phyloP scores from a whole-genome alignment of 2,329 filamentous ascomycete species.

The Fusarium sp. region DNA sequence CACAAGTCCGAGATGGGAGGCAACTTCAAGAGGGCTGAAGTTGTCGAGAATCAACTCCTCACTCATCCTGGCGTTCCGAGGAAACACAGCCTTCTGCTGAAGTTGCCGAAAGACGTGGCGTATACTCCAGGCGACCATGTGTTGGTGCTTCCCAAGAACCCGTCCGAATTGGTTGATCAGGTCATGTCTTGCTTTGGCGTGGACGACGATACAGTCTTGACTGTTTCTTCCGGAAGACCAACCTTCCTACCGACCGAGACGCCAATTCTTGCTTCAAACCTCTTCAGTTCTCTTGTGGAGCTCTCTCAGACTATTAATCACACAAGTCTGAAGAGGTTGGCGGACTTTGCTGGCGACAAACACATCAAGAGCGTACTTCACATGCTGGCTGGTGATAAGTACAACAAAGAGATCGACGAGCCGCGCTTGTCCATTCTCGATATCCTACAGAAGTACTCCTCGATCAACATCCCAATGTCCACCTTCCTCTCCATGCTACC shows the following conservation, averaged over 20 bases:
- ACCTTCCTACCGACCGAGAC: conserved; percentile 67
- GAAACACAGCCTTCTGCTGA: conserved; percentile 76
- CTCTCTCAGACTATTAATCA: conserved; percentile 78
- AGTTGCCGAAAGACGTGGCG: conserved; percentile 72
- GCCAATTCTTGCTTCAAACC: conserved; percentile 70
- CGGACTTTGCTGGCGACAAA: conserved; percentile 58
- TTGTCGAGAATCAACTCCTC: conserved; percentile 13
- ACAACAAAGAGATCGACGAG: conserved; percentile 61
- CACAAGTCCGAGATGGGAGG: conserved; percentile 7
- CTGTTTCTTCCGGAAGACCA: conserved; percentile 64
- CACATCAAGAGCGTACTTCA: conserved; percentile 62
- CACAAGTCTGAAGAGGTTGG: conserved; percentile 56
- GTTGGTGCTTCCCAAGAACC: conserved; percentile 78
- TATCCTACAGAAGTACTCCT: conserved; percentile 73
- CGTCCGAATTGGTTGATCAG: conserved; percentile 69
- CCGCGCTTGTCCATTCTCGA: conserved; percentile 75
- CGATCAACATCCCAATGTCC: conserved; percentile 71
- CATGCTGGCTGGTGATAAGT: conserved; percentile 60
- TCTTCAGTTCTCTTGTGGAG: conserved; percentile 79
- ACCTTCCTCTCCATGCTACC: conserved; percentile 79
- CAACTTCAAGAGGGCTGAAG: conserved; percentile 28
- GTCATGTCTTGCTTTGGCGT: conserved; percentile 76
- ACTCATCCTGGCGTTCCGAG: conserved; percentile 24
- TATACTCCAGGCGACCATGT: conserved; percentile 84
- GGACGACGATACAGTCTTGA: conserved; percentile 75